A percentile compares a stretch with the other conserved stretches of the same genome.
Conservation (phyloP, 441 rosid species). For the Aquilaria agallochum region DNA sequence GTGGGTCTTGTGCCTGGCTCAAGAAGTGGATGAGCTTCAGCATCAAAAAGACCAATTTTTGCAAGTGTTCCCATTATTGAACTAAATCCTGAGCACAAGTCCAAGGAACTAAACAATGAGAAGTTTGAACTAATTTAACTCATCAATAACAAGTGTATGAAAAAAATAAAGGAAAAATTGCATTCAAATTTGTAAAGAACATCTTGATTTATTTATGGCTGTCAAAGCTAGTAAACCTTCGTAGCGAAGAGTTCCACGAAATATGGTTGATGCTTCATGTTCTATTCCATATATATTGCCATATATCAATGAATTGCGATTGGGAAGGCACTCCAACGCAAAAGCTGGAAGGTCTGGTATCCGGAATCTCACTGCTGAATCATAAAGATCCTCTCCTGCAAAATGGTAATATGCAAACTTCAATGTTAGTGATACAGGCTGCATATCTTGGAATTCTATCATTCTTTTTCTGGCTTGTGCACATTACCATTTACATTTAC, state of each 20-base stretch:
- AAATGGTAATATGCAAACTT: slow-evolving; percentile 3
- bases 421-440: neutral
- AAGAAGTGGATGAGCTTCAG: slow-evolving; percentile 46
- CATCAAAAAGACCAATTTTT: slow-evolving; percentile 61
- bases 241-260: slow-evolving; percentile 94
- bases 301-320: slow-evolving; percentile 78
- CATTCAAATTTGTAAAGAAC: too few species aligned
- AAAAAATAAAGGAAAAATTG: too few species aligned
- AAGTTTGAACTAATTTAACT: too few species aligned
- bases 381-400: slow-evolving; percentile 72
- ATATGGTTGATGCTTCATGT: slow-evolving; percentile 76
- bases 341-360: slow-evolving; percentile 88
- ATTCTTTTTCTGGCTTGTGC: neutral
- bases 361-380: slow-evolving; percentile 59
- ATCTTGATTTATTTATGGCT: neutral
- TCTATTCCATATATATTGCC: slow-evolving; percentile 74
- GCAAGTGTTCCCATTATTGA: slow-evolving; percentile 69
- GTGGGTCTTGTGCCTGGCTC: slow-evolving; percentile 34
- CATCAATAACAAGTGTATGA: too few species aligned
- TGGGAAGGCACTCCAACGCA: slow-evolving; percentile 91
- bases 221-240: slow-evolving; percentile 45
- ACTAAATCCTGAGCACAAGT: slow-evolving; percentile 55
- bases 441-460: neutral
- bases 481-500: slow-evolving; percentile 64
- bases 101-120: neutral